These are phyloP conservation scores for Aspergillus texensis DNA, from an alignment of 2,329 filamentous ascomycete genomes.

Conservation along the genomic window DNA sequence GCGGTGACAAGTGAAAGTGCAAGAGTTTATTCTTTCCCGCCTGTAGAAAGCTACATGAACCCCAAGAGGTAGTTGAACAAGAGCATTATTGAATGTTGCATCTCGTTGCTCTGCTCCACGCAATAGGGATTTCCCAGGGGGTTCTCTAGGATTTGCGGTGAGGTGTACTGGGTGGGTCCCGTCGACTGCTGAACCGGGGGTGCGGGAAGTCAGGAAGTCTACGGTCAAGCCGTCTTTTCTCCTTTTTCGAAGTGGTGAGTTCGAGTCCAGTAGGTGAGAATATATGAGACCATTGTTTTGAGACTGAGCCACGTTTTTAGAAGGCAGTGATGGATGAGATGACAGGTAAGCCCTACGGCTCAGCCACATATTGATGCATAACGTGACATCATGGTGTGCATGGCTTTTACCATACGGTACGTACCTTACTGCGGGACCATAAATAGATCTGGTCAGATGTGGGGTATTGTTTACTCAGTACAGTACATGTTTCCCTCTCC, in stretches of 20 bases:
- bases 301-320: neutral
- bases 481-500: neutral
- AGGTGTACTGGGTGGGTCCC: neutral
- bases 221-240: neutral
- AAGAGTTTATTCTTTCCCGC: neutral
- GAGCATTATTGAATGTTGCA: neutral
- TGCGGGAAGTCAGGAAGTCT: neutral
- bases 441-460: neutral
- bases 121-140: neutral
- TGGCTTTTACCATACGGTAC: neutral
- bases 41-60: too few species aligned
- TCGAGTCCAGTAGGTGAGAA: neutral
- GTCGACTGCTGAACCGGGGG: neutral
- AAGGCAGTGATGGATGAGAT: neutral
- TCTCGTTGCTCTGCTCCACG: neutral
- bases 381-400: neutral
- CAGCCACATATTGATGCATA: neutral
- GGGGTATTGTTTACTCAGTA: neutral
- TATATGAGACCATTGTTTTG: neutral
- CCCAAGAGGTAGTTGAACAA: neutral
- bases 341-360: neutral
- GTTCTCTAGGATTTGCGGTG: neutral
- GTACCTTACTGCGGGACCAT: neutral
- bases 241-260: neutral
- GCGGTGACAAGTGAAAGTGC: rapidly evolving